Evolutionary conservation across 2,329 filamentous ascomycete genomes (phyloP).

Genomic region (Cadophora luteo-olivacea): DNA sequence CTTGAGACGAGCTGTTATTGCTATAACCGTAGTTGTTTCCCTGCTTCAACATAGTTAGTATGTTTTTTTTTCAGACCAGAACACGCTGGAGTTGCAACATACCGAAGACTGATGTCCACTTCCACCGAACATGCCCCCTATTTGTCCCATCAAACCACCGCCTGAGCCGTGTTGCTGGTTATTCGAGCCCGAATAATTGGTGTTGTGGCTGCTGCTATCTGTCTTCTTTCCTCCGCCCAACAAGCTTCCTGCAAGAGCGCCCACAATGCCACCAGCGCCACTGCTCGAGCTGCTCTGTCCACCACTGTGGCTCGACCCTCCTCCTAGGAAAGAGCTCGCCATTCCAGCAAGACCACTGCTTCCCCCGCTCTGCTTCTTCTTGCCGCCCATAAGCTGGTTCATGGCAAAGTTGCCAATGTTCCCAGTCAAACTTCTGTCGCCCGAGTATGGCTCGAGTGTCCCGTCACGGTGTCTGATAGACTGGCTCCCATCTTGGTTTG

Average conservation of each 20-base stretch:
- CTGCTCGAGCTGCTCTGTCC: slow-evolving; percentile 26
- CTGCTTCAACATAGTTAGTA: slow-evolving; percentile 28
- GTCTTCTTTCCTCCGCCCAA: slow-evolving; percentile 56
- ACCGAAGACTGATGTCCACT: slow-evolving; percentile 35
- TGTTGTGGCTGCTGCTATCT: slow-evolving; percentile 40
- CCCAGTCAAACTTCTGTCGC: slow-evolving; percentile 62
- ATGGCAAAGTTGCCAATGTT: slow-evolving; percentile 50
- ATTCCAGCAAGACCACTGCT: slow-evolving; percentile 45
- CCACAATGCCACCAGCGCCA: slow-evolving; percentile 45
- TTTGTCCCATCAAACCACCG: slow-evolving; percentile 41
- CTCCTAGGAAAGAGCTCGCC: slow-evolving; percentile 45
- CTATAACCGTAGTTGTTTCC: slow-evolving; percentile 69
- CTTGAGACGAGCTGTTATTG: slow-evolving; percentile 52
- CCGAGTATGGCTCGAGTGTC: slow-evolving; percentile 59
- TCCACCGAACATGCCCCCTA: slow-evolving; percentile 42
- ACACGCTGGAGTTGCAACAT: slow-evolving; percentile 8
- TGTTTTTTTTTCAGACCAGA: too few relatives aligned
- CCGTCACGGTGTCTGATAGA: slow-evolving; percentile 67
- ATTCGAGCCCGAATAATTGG: slow-evolving; percentile 49
- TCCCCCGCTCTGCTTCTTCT: slow-evolving; percentile 38
- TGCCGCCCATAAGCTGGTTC: slow-evolving; percentile 45
- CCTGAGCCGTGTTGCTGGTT: slow-evolving; percentile 39
- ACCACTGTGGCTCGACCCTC: slow-evolving; percentile 36
- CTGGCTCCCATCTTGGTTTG: slow-evolving; percentile 67
- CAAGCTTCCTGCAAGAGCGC: slow-evolving; percentile 58